Base-by-base conservation (phyloP, 2,329 filamentous ascomycete genomes). In the Botrytis deweyae region DNA sequence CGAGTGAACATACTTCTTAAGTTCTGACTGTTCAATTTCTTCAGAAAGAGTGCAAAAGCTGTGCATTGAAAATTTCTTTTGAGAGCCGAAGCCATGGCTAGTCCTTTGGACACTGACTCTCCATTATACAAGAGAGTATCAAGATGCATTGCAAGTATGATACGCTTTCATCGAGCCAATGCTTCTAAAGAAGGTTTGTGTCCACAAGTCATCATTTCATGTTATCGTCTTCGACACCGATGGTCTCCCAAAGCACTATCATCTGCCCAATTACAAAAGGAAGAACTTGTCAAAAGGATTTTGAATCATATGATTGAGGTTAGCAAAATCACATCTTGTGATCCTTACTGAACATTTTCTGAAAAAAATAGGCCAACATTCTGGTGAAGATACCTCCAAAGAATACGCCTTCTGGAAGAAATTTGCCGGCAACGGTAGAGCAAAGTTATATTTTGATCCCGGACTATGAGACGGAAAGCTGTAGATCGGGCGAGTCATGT, bases 301-400 rank as follows among this genome's bases (percentile, higher is more conserved):
- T 33, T 72, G 36, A 42, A 72, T 29, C 63, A 72, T 14, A 72
- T 72, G 70, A 72, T 72, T 46, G 62, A 72, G 63, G 70, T 68
- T 38, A 46, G 70, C 16, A 58, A 46, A 12, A 20, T 52, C 46
- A 44, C 33, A 36, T 38, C 63, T 61, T 58, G 18, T 29, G 3
- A 18, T 58, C 22, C 20, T 72, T 22, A 36, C 25, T 29, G 16
- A n/a, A 40, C n/a, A 18, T 29, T 33, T 14, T 46, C 63, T 72
- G 67, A 72, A 22, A 40, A 40, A 49, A 49, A 49, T 22, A 72
- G 62, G 40, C 33, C 22, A 38, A 59, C 33, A 44, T 70, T n/a
- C 38, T 70, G 29, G n/a, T 59, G 52, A 42, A 70, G 44, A 52
- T 44, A 33, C 18, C 52, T 44, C 38, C 22, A 59, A 42, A 29